Evolutionary conservation across 2,329 filamentous ascomycete genomes (phyloP), one percentile per base, ranked within the genome.

Genomic region (Fusarium dlaminii): DNA sequence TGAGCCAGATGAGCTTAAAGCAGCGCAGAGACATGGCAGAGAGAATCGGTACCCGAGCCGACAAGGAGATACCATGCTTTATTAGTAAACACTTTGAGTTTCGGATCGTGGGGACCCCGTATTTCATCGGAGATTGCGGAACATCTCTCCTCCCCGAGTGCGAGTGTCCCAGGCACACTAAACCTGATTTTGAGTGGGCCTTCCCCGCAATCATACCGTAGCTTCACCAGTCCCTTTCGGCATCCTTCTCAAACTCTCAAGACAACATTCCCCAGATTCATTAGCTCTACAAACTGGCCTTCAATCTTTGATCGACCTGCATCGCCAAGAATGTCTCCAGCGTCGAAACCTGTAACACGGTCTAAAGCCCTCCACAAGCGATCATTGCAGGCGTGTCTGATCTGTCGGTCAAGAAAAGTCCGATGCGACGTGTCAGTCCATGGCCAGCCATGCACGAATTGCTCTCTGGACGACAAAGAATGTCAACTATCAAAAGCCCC

Each of bases 381-480:
- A 39, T 62, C 59, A 4, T 0, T 62, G 0, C 59, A 62, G 14
- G 59, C 59, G 4, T 62, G 59, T 37, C 32, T 62, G 11, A 30
- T 20, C 5, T 62, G 49, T 37, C 52, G 59, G 52, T 62, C 59
- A 17, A 18, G 59, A 56, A 62, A 56, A 1, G 59, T 62, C 10
- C 59, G 59, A 17, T 62, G 59, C 49, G 49, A 62, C 39, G 59
- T 62, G 29, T 62, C 59, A 12, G 15, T 37, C 1, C 59, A 62
- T 2, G 59, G 59, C 17, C 49, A 32, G 5, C 59, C 59, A 7
- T 62, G 59, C 24, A 62, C 59, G 6, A 52, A 52, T 6, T 52
- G 32, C n/a, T 52, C 32, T 27, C 3, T 52, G 0, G 49, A 52
- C 9, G 49, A 56, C 11, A 62, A 45, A 14, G 12, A 56, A 14